Evolutionary conservation across 306 rosid genomes (phyloP).

Genomic region (Medicago arabica): DNA sequence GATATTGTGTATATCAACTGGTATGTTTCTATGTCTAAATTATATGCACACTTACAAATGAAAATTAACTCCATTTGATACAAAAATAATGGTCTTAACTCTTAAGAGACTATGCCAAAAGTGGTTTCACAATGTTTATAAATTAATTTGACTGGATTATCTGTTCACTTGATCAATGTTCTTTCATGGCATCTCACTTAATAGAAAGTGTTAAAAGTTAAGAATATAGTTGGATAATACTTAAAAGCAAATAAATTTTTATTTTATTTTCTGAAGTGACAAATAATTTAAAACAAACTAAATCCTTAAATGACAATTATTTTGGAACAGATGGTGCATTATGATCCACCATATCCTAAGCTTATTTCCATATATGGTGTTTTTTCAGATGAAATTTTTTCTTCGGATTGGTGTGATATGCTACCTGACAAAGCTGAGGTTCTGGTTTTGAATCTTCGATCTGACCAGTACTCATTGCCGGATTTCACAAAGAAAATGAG

Average conservation of each 20-base stretch:
- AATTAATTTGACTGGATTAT: background rate
- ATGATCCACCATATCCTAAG: background rate
- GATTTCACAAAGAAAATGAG: conserved; percentile 52
- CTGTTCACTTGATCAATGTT: background rate
- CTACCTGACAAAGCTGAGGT: conserved; percentile 59
- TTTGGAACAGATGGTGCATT: background rate
- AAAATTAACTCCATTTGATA: background rate
- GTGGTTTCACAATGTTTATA: background rate
- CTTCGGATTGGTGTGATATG: conserved; percentile 54
- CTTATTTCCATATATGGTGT: background rate
- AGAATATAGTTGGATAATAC: background rate
- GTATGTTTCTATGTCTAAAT: conserved; percentile 47
- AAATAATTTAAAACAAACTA: background rate
- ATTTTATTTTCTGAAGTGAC: background rate
- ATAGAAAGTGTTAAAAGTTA: background rate
- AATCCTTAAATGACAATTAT: background rate
- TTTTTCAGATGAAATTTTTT: conserved; percentile 61
- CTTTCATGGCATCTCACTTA: background rate
- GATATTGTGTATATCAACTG: conserved; percentile 67
- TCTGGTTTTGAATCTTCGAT: conserved; percentile 55
- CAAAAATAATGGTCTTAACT: background rate
- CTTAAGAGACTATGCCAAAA: background rate
- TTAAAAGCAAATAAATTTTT: background rate
- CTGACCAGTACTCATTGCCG: conserved; percentile 55
- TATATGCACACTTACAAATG: conserved; percentile 13